Evolutionary conservation across 2,329 filamentous ascomycete genomes (phyloP).

Genomic region (Fusarium agapanthi): DNA sequence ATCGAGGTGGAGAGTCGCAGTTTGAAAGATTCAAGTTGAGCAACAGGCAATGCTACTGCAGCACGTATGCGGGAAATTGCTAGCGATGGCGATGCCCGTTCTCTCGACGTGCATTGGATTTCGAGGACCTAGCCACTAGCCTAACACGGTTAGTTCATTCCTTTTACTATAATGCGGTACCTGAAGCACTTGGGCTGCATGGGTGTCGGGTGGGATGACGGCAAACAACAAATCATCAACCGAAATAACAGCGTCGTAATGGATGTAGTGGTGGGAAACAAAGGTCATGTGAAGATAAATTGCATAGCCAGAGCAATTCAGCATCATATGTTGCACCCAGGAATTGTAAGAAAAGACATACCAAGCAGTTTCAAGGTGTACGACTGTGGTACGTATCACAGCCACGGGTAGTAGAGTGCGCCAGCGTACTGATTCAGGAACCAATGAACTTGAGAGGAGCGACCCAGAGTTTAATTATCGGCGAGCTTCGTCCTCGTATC

Average conservation of each 20-base stretch:
- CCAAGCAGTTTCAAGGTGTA: constrained; percentile 20
- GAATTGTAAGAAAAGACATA: constrained; percentile 18
- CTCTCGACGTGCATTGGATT: constrained; percentile 35
- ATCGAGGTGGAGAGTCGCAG: constrained; percentile 24
- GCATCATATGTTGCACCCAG: background rate
- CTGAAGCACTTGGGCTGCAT: constrained; percentile 32
- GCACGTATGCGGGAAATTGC: constrained; percentile 51
- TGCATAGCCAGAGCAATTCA: background rate
- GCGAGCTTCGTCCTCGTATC: constrained; percentile 28
- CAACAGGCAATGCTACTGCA: constrained; percentile 25
- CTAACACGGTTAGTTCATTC: constrained; percentile 30
- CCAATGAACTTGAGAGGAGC: constrained; percentile 30
- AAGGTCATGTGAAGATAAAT: background rate
- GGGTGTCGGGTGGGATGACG: constrained; percentile 26
- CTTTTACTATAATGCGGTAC: constrained; percentile 35
- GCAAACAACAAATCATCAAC: constrained; percentile 4
- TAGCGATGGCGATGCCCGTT: constrained; percentile 44
- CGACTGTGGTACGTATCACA: constrained; percentile 34
- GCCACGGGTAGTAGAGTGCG: constrained; percentile 28
- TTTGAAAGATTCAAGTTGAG: constrained; percentile 36
- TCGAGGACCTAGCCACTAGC: constrained; percentile 33
- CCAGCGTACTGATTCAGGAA: constrained; percentile 38
- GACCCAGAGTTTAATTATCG: constrained; percentile 34
- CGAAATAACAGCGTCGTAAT: constrained; percentile 11
- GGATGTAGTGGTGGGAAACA: background rate